Evolutionary conservation across 2,329 filamentous ascomycete genomes (phyloP).

Genomic region (Penicillium sp.): DNA sequence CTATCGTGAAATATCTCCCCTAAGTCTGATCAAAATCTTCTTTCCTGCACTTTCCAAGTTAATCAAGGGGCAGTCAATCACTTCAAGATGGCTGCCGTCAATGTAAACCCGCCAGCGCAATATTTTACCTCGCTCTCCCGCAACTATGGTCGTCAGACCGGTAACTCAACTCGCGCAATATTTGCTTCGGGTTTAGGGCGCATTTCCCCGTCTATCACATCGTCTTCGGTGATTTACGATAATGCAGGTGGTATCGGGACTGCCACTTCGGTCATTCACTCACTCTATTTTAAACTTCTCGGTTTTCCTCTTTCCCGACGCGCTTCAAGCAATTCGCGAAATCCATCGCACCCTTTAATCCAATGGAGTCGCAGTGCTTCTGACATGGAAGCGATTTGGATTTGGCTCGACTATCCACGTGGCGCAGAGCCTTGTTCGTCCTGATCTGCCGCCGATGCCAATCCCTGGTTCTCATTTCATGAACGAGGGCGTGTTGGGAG

Average conservation of each 20-base stretch:
- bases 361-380: background rate
- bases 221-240: background rate
- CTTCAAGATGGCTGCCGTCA: background rate
- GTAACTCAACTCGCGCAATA: background rate
- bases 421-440: conserved; percentile 4
- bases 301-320: conserved; percentile 6
- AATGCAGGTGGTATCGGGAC: background rate
- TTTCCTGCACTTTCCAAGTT: background rate
- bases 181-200: background rate
- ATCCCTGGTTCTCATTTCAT: background rate
- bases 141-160: background rate
- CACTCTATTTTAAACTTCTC: conserved; percentile 6
- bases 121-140: background rate
- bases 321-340: background rate
- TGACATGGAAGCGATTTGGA: conserved; percentile 6
- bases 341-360: background rate
- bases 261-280: conserved; percentile 1
- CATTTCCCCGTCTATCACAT: background rate
- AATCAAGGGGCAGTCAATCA: background rate
- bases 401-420: background rate
- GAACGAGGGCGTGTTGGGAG: background rate
- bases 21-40: background rate
- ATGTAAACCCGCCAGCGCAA: background rate
- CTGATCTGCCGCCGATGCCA: background rate
- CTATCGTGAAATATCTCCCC: background rate